These are phyloP conservation scores for Drechslerella coelobrocha DNA, from an alignment of 2,329 filamentous ascomycete species.

Conservation along the genomic window DNA sequence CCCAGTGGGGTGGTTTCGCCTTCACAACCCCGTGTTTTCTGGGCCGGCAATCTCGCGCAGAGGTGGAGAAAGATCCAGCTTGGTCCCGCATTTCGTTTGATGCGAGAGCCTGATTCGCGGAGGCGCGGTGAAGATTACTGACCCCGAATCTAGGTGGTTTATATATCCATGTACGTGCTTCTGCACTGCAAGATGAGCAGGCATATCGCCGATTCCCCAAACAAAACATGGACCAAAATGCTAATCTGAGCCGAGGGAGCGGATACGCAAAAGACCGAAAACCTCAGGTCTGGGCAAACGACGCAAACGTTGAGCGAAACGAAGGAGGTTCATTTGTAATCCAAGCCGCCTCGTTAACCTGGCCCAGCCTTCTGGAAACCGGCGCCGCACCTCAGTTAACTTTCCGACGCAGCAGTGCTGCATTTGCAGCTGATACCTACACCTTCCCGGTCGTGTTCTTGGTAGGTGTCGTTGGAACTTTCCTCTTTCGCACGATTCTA, in stretches of 20 bases:
- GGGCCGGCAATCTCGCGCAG: not conserved
- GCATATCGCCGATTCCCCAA: conserved; percentile 38
- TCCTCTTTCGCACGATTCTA: conserved; percentile 41
- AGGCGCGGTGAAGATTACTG: not conserved
- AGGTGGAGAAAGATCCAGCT: conserved; percentile 6
- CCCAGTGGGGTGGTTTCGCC: conserved; percentile 5
- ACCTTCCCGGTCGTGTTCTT: conserved; percentile 15
- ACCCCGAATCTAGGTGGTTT: conserved; percentile 8
- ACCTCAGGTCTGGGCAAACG: not conserved
- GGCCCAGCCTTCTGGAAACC: not conserved
- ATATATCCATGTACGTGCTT: conserved; percentile 9
- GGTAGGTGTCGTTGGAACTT: conserved; percentile 28
- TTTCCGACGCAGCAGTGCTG: conserved; percentile 19
- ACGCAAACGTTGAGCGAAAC: conserved; percentile 31
- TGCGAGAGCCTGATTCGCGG: conserved; percentile 18
- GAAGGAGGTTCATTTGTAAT: conserved; percentile 40
- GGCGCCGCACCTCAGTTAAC: not conserved
- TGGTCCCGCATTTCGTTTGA: conserved; percentile 8
- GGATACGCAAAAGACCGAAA: conserved; percentile 33
- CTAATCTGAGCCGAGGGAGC: conserved; percentile 46
- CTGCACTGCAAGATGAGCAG: conserved; percentile 14
- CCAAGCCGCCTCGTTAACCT: conserved; percentile 7
- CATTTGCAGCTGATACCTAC: conserved; percentile 27
- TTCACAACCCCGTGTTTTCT: conserved; percentile 8
- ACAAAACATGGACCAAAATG: conserved; percentile 34